phyloP scores from a whole-genome alignment of 2,329 filamentous ascomycete genomes.

The Pleurostoma richardsiae region DNA sequence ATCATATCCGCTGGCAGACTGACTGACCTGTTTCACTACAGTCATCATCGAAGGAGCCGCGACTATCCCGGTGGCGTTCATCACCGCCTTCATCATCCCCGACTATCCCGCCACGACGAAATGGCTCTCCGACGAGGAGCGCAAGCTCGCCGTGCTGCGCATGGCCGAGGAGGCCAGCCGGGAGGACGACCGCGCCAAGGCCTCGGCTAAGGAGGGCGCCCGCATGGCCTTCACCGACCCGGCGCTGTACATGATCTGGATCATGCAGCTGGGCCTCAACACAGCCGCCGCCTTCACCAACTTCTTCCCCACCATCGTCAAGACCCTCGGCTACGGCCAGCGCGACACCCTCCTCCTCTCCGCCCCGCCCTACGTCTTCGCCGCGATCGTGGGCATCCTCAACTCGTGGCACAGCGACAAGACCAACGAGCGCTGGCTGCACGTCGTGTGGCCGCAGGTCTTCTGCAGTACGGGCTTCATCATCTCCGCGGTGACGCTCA shows the following conservation, averaged over 20 bases:
- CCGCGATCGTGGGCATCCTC: neutral
- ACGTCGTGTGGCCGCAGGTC: conserved; percentile 1
- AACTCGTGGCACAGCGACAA: conserved; percentile 2
- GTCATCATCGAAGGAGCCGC: conserved; percentile 7
- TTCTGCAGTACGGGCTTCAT: conserved; percentile 1
- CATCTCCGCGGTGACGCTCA: conserved; percentile 1
- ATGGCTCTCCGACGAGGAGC: conserved; percentile 11
- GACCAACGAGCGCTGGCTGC: conserved; percentile 1
- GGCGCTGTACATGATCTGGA: conserved; percentile 17
- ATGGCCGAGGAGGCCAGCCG: conserved; percentile 12
- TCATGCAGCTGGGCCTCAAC: conserved; percentile 19
- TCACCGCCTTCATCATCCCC: conserved; percentile 6
- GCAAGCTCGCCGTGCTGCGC: conserved; percentile 9
- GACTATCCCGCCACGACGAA: conserved; percentile 12
- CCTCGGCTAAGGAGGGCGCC: conserved; percentile 10
- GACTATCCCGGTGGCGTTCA: conserved; percentile 8
- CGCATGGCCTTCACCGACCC: conserved; percentile 21
- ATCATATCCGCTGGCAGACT: neutral
- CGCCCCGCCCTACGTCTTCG: conserved; percentile 14
- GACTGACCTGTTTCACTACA: neutral
- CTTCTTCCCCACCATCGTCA: conserved; percentile 23
- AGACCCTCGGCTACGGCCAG: conserved; percentile 18
- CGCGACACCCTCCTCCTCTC: conserved; percentile 21
- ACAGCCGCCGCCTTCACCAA: conserved; percentile 23
- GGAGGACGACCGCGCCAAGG: conserved; percentile 14